phyloP scores from a whole-genome alignment of 148 eudicot species.

The Rhododendron griersonianum region DNA sequence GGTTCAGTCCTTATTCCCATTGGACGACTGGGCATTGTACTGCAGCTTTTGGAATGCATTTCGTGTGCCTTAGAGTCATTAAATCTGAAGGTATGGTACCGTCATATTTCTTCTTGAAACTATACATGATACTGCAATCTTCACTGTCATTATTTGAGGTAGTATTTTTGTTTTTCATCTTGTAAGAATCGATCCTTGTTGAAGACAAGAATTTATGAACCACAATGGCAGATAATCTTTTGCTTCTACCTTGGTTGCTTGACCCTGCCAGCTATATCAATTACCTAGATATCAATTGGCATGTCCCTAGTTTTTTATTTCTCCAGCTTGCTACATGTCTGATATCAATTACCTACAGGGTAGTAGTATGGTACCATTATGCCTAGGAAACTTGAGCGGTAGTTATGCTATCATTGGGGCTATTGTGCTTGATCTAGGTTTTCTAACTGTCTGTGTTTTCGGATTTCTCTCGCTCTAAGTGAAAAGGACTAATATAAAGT shows the following conservation, averaged over 20 bases:
- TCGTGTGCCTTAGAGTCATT: conserved; percentile 41
- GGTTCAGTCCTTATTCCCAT: conserved; percentile 79
- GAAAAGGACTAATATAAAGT: neutral
- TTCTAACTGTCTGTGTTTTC: neutral
- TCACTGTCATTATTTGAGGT: neutral
- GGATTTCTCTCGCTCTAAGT: neutral
- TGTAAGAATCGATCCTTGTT: neutral
- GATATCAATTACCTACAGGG: neutral
- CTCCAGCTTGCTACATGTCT: neutral
- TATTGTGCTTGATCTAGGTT: neutral
- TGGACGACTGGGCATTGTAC: conserved; percentile 60
- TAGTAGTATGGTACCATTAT: neutral
- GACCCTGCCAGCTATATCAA: neutral
- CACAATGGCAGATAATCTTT: neutral
- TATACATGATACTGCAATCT: neutral
- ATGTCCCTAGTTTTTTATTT: neutral
- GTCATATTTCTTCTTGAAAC: neutral
- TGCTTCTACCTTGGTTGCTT: neutral
- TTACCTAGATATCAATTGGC: neutral
- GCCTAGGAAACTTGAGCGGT: neutral
- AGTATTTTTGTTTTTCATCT: neutral
- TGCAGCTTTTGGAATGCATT: conserved; percentile 72
- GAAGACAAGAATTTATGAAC: neutral
- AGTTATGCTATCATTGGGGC: neutral
- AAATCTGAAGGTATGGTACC: conserved; percentile 41